These are phyloP conservation scores for Aspergillus sp. DNA, from an alignment of 2,329 filamentous ascomycete species.

Conservation along the genomic window DNA sequence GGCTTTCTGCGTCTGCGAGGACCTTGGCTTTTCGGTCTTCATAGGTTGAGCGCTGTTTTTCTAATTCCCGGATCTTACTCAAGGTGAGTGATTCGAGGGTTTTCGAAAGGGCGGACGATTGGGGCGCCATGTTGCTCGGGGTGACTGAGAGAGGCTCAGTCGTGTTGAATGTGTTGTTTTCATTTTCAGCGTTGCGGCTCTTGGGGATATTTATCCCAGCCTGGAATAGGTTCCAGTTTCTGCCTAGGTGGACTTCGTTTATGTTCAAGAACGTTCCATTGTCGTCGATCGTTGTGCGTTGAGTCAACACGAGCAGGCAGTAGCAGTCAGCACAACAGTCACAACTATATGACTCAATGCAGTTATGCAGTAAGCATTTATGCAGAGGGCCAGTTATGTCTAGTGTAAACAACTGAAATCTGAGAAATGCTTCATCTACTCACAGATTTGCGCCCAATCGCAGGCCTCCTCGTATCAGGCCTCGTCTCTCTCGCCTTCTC, in stretches of 20 bases:
- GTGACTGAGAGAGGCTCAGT: not conserved
- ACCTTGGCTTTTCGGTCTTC: conserved; percentile 18
- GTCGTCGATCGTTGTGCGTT: not conserved
- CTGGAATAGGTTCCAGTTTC: not conserved
- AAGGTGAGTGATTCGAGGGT: conserved; percentile 22
- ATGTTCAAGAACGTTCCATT: not conserved
- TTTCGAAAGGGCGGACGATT: conserved; percentile 13
- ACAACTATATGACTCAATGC: no score
- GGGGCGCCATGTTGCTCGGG: conserved; percentile 2
- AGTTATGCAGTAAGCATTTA: not conserved
- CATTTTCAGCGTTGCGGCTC: not conserved
- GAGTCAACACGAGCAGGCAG: no score
- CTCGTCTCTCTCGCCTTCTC: not conserved
- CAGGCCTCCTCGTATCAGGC: not conserved
- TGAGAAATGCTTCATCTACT: not conserved
- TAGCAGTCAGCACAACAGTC: no score
- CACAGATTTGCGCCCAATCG: not conserved
- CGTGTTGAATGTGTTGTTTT: not conserved
- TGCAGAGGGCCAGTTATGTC: not conserved
- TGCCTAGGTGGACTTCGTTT: not conserved
- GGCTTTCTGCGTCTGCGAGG: conserved; percentile 9
- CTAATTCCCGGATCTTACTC: conserved; percentile 29
- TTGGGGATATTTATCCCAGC: not conserved
- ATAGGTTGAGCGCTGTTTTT: conserved; percentile 22
- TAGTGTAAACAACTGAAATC: no score